These are phyloP conservation scores for Pleomassaria siparia DNA, from an alignment of 2,329 filamentous ascomycete genomes.

Conservation along the genomic window DNA sequence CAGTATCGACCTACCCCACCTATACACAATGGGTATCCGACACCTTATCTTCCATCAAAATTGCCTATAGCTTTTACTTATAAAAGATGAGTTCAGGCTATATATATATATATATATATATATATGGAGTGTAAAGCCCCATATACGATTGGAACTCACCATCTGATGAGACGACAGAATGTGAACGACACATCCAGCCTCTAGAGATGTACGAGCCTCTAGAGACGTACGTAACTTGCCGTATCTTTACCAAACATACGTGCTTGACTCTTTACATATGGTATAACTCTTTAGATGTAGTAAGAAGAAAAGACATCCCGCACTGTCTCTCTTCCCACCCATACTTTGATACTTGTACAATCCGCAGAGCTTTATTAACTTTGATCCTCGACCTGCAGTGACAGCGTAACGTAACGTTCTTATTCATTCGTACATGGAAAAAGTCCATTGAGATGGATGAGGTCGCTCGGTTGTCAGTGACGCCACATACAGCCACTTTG, in stretches of 20 bases:
- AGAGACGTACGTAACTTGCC: too few relatives aligned
- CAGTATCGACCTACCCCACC: conserved; percentile 11
- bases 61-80: conserved; percentile 32
- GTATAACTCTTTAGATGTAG: too few relatives aligned
- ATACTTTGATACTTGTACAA: too few relatives aligned
- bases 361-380: too few relatives aligned
- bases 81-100: too few relatives aligned
- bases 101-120: too few relatives aligned
- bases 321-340: too few relatives aligned
- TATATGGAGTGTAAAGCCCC: conserved; percentile 70
- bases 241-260: too few relatives aligned
- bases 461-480: conserved; percentile 80
- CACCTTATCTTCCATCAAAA: conserved; percentile 8
- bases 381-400: too few relatives aligned
- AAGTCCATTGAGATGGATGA: conserved; percentile 66
- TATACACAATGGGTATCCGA: neutral
- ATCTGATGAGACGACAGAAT: conserved; percentile 49
- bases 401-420: conserved; percentile 86
- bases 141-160: neutral
- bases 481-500: conserved; percentile 68
- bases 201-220: too few relatives aligned
- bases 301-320: too few relatives aligned
- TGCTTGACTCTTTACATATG: too few relatives aligned
- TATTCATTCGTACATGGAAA: conserved; percentile 75
- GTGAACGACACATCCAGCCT: conserved; percentile 82